A percentile compares a stretch with the other conserved stretches of the same genome.
phyloP scores from a whole-genome alignment of 768 basidiomycete genomes.

The Amanita inopinata region DNA sequence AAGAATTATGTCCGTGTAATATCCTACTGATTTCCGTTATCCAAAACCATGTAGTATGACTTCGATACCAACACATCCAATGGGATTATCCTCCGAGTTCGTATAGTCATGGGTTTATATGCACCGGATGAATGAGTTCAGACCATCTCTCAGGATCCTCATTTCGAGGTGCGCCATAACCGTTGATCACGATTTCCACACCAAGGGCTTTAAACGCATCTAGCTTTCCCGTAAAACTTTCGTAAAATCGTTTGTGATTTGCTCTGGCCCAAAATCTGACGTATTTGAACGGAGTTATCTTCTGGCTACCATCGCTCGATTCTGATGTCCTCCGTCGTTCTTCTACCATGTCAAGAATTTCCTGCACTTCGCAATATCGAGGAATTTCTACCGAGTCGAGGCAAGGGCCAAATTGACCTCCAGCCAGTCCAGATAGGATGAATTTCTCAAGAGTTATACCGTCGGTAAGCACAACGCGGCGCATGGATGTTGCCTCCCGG shows the following conservation, averaged over 20 bases:
- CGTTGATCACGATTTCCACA: not conserved
- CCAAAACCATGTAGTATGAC: too few species aligned
- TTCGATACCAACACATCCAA: too few species aligned
- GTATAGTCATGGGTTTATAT: too few species aligned
- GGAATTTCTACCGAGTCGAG: not conserved
- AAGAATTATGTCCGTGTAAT: too few species aligned
- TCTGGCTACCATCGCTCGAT: not conserved
- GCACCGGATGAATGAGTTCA: not conserved
- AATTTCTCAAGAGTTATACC: not conserved
- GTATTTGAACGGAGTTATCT: not conserved
- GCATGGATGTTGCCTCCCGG: not conserved
- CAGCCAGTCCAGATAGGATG: not conserved
- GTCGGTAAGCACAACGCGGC: not conserved
- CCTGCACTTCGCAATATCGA: not conserved
- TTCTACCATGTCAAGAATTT: not conserved
- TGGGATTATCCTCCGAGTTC: too few species aligned
- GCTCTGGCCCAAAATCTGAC: not conserved
- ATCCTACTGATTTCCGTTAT: too few species aligned
- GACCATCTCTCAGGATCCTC: conserved; percentile 4
- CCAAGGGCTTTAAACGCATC: not conserved
- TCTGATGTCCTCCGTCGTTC: not conserved
- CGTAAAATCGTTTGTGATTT: too few species aligned
- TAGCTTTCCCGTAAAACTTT: not conserved
- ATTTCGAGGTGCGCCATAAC: not conserved
- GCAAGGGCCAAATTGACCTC: not conserved